Percentiles rank a stretch among this genome's conserved stretches.
Evolutionary conservation across 345 rosid genomes (phyloP).

Genomic region (Hirschfeldia incana): DNA sequence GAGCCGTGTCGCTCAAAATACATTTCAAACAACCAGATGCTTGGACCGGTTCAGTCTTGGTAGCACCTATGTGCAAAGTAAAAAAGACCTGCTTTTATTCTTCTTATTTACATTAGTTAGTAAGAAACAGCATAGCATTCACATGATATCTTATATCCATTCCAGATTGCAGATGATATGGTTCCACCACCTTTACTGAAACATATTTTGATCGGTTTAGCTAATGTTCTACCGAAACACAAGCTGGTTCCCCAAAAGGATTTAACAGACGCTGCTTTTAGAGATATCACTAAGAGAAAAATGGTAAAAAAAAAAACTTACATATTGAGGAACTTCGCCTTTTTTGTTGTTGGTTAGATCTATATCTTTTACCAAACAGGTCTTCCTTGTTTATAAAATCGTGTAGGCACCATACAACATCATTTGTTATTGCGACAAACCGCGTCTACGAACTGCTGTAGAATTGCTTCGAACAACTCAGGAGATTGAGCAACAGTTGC

Average conservation of each 20-base stretch:
- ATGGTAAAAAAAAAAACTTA: conserved; percentile 42
- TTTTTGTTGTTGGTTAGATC: not conserved
- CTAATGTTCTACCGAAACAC: conserved; percentile 68
- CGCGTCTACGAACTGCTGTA: conserved; percentile 70
- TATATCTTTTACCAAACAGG: no score
- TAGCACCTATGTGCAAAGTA: conserved; percentile 98
- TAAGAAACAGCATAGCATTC: not conserved
- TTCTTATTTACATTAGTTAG: no score
- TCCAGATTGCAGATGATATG: conserved; percentile 87
- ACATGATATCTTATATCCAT: not conserved
- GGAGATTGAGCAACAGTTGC: conserved; percentile 64
- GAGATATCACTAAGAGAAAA: conserved; percentile 61
- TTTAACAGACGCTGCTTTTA: conserved; percentile 75
- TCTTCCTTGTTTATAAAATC: no score
- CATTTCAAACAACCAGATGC: conserved; percentile 81
- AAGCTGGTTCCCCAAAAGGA: conserved; percentile 92
- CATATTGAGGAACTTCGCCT: not conserved
- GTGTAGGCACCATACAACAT: conserved; percentile 72
- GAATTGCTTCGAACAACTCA: conserved; percentile 75
- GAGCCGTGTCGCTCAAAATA: conserved; percentile 89
- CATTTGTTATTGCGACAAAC: conserved; percentile 76
- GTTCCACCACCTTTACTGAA: conserved; percentile 62
- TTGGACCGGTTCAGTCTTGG: conserved; percentile 88
- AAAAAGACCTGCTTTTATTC: no score
- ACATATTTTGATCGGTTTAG: conserved; percentile 66